Evolutionary conservation across 176 grass and related monocot genomes (phyloP), one percentile per base, ranked within the genome.

Genomic region (Pontederia crassipes): DNA sequence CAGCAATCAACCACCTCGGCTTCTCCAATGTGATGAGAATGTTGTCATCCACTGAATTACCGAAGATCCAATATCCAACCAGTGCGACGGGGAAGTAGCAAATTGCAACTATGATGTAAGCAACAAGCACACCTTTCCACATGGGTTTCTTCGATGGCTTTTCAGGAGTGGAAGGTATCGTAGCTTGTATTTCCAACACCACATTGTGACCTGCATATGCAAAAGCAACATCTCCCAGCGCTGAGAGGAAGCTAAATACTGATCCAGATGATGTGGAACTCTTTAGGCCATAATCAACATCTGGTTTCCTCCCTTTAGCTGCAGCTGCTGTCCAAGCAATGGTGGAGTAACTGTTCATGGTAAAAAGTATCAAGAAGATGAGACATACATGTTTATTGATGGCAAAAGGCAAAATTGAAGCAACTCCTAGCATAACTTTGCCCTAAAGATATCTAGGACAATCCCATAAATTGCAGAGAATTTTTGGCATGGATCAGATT

Each of bases 171-270:
- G 54, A 55, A 55, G 54, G 54, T 17, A 55, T 55, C 8, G 54
- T 55, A 17, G 54, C 54, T 55, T 55, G 54, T 10, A 55, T 55
- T 15, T 55, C 54, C 54, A 40, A 40, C 1, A 40, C 32, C 32
- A 40, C 32, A 40, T 40, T 40, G 32, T 40, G 32, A 3, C 32
- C 54, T 55, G 54, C 54, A 55, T 17, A 55, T 15, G 54, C 54
- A 55, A 55, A 55, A 17, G 54, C 54, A 20, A 55, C 54, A 55
- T 55, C 54, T 55, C 54, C 54, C 15, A 55, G 18, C 8, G 54
- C 54, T 17, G 8, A 9, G 1, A 20, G 1, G 54, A 55, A 55
- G 54, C 9, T 18, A 55, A 55, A 55, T n/a, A 55, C 14, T 17
- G 13, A 15, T 17, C 54, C 54, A 9, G 54, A 18, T 8, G 5